A percentile compares a stretch with the other conserved stretches of the same genome.
Conservation (phyloP, 257 asterid species). For the Haberlea rhodopensis region DNA sequence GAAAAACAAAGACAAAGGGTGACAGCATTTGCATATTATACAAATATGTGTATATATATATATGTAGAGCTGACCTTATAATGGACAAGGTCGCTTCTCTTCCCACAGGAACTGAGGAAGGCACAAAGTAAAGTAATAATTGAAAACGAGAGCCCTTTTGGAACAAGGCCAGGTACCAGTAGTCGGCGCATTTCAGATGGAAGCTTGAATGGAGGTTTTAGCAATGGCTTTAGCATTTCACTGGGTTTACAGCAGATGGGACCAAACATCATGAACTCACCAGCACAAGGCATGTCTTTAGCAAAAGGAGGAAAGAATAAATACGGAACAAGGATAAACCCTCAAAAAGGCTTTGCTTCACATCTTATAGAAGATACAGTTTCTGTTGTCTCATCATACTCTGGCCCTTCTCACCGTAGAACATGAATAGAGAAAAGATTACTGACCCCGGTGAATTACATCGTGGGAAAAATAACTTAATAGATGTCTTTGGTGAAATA, state of each 20-base stretch:
- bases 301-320: conserved; percentile 54
- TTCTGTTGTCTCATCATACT: conserved; percentile 56
- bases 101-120: conserved; percentile 70
- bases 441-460: conserved; percentile 20
- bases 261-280: conserved; percentile 49
- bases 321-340: conserved; percentile 35
- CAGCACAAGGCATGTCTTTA: conserved; percentile 42
- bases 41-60: conserved; percentile 11
- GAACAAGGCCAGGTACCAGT: conserved; percentile 78
- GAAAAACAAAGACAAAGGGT: conserved; percentile 89
- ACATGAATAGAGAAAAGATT: no score
- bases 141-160: conserved; percentile 58
- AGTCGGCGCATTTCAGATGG: conserved; percentile 57
- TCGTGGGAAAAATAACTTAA: not conserved
- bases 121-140: conserved; percentile 52
- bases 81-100: conserved; percentile 9
- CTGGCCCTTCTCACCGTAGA: conserved; percentile 71
- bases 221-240: conserved; percentile 44
- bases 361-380: conserved; percentile 72
- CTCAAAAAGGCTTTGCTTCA: conserved; percentile 43
- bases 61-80: conserved; percentile 21
- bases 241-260: conserved; percentile 45
- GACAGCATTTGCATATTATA: conserved; percentile 22
- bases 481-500: not conserved
- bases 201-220: conserved; percentile 53